Base-by-base conservation (phyloP, 1,284 basidiomycete genomes). In the Tilletia caries region DNA sequence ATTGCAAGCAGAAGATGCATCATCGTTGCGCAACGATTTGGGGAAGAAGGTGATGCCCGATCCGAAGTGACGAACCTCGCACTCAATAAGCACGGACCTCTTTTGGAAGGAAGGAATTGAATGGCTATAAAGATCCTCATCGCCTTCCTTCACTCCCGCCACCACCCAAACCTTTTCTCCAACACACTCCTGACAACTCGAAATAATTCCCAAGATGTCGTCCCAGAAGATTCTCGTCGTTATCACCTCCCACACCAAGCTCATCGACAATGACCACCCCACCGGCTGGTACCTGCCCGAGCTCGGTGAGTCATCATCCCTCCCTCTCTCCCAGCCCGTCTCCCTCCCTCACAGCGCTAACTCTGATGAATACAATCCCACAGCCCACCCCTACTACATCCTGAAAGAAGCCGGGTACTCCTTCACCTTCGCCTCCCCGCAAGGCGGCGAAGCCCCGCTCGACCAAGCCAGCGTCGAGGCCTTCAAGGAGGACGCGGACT, bases 371-470 rank as follows among this genome's bases (percentile, higher is more conserved):
- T n/a, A n/a, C n/a, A n/a, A n/a, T n/a, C n/a, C n/a, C n/a, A 82
- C 90, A 13, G 91, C 91, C 1, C 91, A 93, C 82, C 91, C 92
- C 0, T 92, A 91, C 85, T 90, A 90, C 79, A 83, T 87, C 68
- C 86, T 93, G 65, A 83, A 86, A 13, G 85, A 70, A 15, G 77
- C 88, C 1, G 86, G 89, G 75, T 86, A 85, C 78, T 80, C 84
- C 27, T 88, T 93, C 78, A 89, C 90, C 71, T 89, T 90, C 77
- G 91, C 91, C 5, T 85, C 90, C 1, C 91, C 91, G 23, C 85
- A 83, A 6, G 91, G 91, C 0, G 87, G 90, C 27, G 89, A 90
- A 75, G 90, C 91, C 0, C 91, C 91, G 0, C 75, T 93, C 58
- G 91, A 92, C 82, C 83, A 86, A 67, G 64, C 73, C n/a, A 89